Conservation (phyloP, 345 rosid genomes). For the Arabidopsis suecica region DNA sequence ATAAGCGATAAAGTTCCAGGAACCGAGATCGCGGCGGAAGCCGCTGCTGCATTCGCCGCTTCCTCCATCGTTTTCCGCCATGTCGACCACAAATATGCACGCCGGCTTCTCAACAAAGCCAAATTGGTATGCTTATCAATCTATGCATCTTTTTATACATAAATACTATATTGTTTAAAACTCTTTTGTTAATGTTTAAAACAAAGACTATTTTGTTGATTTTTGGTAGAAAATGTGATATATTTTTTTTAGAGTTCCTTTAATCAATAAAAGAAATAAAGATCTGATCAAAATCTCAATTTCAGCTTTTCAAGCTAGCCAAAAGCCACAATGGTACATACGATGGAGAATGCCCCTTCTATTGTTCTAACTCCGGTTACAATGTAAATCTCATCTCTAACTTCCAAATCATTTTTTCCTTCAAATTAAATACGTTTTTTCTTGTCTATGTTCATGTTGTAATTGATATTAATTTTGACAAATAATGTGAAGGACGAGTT, state of each 20-base stretch:
- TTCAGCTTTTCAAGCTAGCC: slow-evolving; percentile 77
- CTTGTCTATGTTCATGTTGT: neutral
- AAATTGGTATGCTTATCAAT: slow-evolving; percentile 52
- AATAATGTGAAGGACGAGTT: slow-evolving; percentile 72
- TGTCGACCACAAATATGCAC: slow-evolving; percentile 58
- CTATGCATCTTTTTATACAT: neutral
- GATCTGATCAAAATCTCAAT: neutral
- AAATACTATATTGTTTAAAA: neutral
- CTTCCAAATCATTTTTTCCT: neutral
- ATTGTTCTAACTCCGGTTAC: slow-evolving; percentile 92
- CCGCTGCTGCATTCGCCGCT: slow-evolving; percentile 86
- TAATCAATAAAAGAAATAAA: neutral
- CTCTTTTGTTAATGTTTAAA: neutral
- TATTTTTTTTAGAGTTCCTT: neutral
- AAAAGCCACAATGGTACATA: slow-evolving; percentile 70
- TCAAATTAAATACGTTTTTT: neutral
- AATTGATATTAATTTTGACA: neutral
- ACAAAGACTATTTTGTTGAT: neutral
- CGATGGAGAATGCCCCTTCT: slow-evolving; percentile 97
- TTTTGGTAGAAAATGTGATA: neutral
- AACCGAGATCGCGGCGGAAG: slow-evolving; percentile 85
- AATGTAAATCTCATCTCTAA: slow-evolving; percentile 51
- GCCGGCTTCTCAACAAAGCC: slow-evolving; percentile 80
- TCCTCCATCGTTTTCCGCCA: slow-evolving; percentile 69
- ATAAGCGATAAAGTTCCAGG: slow-evolving; percentile 64